A percentile compares a stretch with the other conserved stretches of the same genome.
Conservation (phyloP, 805 yeast species). For the Isabelozyma pseudorhagii region DNA sequence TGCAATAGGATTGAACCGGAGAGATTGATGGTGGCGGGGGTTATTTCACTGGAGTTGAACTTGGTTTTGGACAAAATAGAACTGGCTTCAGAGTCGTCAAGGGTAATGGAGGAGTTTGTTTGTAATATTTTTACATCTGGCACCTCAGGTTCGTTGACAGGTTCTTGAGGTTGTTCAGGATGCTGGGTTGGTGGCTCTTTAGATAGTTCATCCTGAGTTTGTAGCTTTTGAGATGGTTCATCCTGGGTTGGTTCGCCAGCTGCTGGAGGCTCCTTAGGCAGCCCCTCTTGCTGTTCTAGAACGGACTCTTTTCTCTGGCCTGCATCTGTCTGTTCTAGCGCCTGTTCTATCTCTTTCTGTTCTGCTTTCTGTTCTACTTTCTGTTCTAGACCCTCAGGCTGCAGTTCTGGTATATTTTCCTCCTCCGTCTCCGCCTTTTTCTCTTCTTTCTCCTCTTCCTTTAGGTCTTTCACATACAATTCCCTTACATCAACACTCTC, state of each 20-base stretch:
- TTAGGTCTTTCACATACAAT: background rate
- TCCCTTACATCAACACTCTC: background rate
- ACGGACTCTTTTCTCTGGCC: background rate
- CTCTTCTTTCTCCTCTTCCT: no score
- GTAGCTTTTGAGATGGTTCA: background rate
- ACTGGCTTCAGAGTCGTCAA: background rate
- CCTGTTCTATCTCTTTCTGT: background rate
- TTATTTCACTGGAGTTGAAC: background rate
- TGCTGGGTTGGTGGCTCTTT: background rate
- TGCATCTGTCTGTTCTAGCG: background rate
- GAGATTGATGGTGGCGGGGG: background rate
- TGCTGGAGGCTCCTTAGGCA: background rate
- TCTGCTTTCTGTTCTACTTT: background rate
- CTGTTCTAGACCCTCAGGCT: background rate
- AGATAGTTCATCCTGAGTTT: background rate
- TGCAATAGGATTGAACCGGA: background rate
- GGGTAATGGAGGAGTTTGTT: background rate
- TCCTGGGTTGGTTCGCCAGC: background rate
- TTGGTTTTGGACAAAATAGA: background rate
- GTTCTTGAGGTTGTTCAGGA: background rate
- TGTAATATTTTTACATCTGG: background rate
- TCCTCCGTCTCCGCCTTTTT: no score
- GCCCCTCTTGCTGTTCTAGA: background rate
- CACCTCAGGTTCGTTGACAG: background rate
- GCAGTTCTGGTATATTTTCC: no score